phyloP scores from a whole-genome alignment of 192 early-diverging fungal species.

The Coemansia sp. region DNA sequence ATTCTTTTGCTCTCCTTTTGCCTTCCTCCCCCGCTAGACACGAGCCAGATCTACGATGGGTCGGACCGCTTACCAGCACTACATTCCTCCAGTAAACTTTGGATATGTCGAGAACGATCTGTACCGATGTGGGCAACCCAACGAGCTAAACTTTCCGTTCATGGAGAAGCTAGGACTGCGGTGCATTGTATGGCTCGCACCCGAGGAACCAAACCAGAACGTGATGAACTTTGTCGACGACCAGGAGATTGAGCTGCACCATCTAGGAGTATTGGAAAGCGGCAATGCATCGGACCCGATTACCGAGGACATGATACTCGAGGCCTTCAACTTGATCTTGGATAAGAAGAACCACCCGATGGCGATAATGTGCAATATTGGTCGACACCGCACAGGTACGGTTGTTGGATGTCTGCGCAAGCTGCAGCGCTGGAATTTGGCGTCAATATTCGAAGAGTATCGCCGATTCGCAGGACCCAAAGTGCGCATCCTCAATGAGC shows the following conservation, averaged over 20 bases:
- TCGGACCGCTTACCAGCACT: slow-evolving; percentile 56
- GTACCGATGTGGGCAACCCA: slow-evolving; percentile 96
- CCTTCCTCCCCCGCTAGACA: not conserved
- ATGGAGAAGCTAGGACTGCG: slow-evolving; percentile 94
- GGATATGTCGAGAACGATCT: slow-evolving; percentile 97
- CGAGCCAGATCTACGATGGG: slow-evolving; percentile 27
- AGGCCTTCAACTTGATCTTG: slow-evolving; percentile 85
- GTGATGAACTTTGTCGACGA: slow-evolving; percentile 98
- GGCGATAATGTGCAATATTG: slow-evolving; percentile 98
- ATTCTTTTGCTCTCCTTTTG: not conserved
- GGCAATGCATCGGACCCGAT: slow-evolving; percentile 97
- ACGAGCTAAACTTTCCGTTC: slow-evolving; percentile 99
- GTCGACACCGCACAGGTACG: slow-evolving; percentile 97
- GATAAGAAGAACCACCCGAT: slow-evolving; percentile 91
- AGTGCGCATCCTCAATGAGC: slow-evolving; percentile 95
- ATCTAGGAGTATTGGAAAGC: slow-evolving; percentile 82
- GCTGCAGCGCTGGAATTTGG: slow-evolving; percentile 97
- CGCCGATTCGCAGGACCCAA: slow-evolving; percentile 95
- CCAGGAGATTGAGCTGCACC: slow-evolving; percentile 94
- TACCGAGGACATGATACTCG: slow-evolving; percentile 94
- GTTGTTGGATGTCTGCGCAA: slow-evolving; percentile 98
- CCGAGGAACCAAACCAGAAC: slow-evolving; percentile 94
- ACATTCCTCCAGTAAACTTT: slow-evolving; percentile 75
- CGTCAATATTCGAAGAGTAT: slow-evolving; percentile 99
- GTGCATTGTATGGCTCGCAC: slow-evolving; percentile 94